These are phyloP conservation scores for Alternaria gaisen DNA, from an alignment of 2,329 filamentous ascomycete species.

Conservation along the genomic window DNA sequence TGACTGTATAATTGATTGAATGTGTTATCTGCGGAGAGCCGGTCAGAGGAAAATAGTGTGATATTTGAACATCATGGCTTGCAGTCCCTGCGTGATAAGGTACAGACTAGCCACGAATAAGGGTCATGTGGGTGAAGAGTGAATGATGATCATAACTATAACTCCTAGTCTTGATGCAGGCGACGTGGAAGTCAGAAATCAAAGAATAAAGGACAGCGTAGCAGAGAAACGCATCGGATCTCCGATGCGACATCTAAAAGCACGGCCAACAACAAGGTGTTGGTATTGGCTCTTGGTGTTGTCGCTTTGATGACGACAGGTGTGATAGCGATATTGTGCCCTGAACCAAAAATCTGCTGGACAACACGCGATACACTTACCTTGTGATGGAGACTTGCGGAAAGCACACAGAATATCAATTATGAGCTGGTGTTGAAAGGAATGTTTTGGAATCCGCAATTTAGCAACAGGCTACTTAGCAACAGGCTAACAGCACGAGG, in stretches of 20 bases:
- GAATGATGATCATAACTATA: neutral
- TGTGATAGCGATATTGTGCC: constrained; percentile 2
- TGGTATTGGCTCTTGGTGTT: neutral
- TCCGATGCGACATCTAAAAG: neutral
- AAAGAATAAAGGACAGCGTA: neutral
- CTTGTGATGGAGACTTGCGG: neutral
- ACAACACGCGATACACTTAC: neutral
- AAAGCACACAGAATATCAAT: neutral
- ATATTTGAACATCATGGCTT: constrained; percentile 3
- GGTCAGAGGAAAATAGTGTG: constrained; percentile 3
- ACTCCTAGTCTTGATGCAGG: neutral
- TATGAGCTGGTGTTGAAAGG: neutral
- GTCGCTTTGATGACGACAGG: neutral
- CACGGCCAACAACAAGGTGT: neutral
- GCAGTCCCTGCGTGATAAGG: neutral
- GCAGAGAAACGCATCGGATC: neutral
- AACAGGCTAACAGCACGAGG: neutral
- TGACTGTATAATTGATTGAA: neutral
- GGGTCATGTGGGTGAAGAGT: neutral
- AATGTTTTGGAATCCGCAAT: neutral
- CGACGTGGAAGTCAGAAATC: neutral
- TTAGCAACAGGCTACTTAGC: neutral
- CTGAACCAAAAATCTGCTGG: neutral
- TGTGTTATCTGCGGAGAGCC: neutral
- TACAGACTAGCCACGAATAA: neutral